Conservation (phyloP, 148 eudicot genomes). For the Agrostemma githago region DNA sequence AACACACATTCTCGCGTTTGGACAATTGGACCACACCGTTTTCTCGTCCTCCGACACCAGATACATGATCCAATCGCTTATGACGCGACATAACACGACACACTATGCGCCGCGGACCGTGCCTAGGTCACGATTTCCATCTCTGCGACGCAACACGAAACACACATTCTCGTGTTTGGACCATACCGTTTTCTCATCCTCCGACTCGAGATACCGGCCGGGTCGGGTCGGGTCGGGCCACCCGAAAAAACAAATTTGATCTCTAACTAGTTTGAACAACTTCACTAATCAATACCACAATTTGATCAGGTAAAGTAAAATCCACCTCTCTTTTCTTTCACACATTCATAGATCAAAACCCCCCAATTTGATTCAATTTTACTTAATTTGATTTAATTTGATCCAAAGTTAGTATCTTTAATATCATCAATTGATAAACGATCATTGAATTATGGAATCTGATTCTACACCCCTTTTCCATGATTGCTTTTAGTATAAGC, state of each 20-base stretch:
- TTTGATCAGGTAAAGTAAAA: background rate
- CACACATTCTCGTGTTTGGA: too few species aligned
- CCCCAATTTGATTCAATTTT: background rate
- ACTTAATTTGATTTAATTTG: background rate
- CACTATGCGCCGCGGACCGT: too few species aligned
- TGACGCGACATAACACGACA: too few species aligned
- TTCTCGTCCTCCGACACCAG: too few species aligned
- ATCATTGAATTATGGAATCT: conserved; percentile 21
- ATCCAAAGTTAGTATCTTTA: background rate
- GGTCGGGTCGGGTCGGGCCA: too few species aligned
- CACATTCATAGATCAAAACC: background rate
- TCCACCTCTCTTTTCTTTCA: background rate
- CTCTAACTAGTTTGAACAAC: background rate
- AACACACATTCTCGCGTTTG: too few species aligned
- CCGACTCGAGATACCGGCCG: too few species aligned
- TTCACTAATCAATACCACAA: background rate
- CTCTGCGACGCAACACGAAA: too few species aligned
- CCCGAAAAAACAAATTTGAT: background rate
- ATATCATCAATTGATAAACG: background rate
- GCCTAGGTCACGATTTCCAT: too few species aligned
- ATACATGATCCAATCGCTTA: too few species aligned
- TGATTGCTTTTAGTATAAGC: background rate
- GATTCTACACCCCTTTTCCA: conserved; percentile 9
- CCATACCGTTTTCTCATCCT: too few species aligned
- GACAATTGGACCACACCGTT: too few species aligned